Percentiles rank a stretch among this genome's conserved stretches.
These are phyloP conservation scores for Penicillium odoratum DNA, from an alignment of 495 filamentous ascomycete species.

Conservation along the genomic window DNA sequence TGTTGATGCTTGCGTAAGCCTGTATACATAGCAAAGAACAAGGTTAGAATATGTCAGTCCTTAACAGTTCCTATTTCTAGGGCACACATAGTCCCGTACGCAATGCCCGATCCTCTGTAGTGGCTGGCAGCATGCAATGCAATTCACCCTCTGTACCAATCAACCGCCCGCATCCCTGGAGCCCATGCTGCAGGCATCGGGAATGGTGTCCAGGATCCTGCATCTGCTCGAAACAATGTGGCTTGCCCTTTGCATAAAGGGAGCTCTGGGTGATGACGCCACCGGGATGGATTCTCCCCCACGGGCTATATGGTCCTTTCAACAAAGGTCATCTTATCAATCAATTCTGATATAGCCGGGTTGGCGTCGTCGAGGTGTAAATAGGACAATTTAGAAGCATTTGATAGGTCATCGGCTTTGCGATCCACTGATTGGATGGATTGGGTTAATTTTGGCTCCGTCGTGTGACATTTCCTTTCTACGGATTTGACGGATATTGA, in stretches of 20 bases:
- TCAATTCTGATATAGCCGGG: constrained; percentile 17
- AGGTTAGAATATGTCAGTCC: not conserved
- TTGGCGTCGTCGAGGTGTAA: constrained; percentile 1
- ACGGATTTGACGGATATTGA: not conserved
- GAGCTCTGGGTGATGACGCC: not conserved
- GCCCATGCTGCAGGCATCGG: constrained; percentile 13
- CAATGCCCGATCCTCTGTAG: constrained; percentile 2
- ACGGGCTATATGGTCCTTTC: not conserved
- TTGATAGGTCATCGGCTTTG: not conserved
- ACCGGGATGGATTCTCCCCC: not conserved
- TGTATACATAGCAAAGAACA: not conserved
- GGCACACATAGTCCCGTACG: not conserved
- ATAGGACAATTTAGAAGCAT: not conserved
- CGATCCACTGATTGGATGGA: not conserved
- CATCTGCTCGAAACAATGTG: constrained; percentile 18
- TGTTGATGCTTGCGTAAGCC: too few relatives aligned
- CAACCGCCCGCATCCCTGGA: not conserved
- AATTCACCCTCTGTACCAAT: constrained; percentile 2
- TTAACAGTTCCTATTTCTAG: not conserved
- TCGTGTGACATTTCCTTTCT: not conserved
- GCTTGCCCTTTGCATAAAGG: constrained; percentile 9
- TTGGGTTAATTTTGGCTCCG: not conserved
- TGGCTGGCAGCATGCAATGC: not conserved
- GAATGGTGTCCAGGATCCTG: constrained; percentile 16
- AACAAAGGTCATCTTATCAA: constrained; percentile 11